These are phyloP conservation scores for Starmerella sirachaensis DNA, from an alignment of 805 yeast genomes.

Conservation along the genomic window DNA sequence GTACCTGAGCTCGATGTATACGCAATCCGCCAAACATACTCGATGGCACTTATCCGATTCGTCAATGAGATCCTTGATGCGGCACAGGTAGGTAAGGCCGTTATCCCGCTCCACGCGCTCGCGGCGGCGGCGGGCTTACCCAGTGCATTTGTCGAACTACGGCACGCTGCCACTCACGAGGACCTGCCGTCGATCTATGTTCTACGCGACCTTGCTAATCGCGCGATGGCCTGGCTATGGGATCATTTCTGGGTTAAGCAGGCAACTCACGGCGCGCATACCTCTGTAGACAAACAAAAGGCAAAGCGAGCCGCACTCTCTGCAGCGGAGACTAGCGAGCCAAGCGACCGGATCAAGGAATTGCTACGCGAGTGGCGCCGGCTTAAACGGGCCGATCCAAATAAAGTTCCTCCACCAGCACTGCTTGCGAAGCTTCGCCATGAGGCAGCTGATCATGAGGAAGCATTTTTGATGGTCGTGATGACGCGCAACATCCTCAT, in stretches of 20 bases:
- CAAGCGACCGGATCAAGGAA: conserved; percentile 24
- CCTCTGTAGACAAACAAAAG: no score
- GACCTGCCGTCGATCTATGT: conserved; percentile 57
- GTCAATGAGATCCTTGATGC: conserved; percentile 90
- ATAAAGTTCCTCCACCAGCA: conserved; percentile 21
- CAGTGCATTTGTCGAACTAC: conserved; percentile 68
- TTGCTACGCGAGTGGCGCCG: conserved; percentile 39
- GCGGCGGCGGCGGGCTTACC: conserved; percentile 66
- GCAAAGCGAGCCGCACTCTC: no score
- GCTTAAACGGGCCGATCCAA: conserved; percentile 35
- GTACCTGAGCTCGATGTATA: conserved; percentile 20
- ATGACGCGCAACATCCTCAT: conserved; percentile 19
- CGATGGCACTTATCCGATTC: conserved; percentile 53
- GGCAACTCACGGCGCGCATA: neutral
- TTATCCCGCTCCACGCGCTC: conserved; percentile 62
- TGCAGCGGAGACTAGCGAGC: neutral
- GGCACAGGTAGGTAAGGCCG: conserved; percentile 62
- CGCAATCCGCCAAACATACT: conserved; percentile 21
- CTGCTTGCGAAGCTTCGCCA: conserved; percentile 6
- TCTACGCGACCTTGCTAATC: conserved; percentile 45
- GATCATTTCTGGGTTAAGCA: conserved; percentile 53
- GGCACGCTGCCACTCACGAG: conserved; percentile 91
- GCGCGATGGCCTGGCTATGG: conserved; percentile 67
- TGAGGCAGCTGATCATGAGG: conserved; percentile 4
- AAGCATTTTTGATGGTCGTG: conserved; percentile 14